A percentile compares a stretch with the other conserved stretches of the same genome.
Evolutionary conservation across 169 alveolate species (phyloP).

Genomic region (Eimeria maxima): DNA sequence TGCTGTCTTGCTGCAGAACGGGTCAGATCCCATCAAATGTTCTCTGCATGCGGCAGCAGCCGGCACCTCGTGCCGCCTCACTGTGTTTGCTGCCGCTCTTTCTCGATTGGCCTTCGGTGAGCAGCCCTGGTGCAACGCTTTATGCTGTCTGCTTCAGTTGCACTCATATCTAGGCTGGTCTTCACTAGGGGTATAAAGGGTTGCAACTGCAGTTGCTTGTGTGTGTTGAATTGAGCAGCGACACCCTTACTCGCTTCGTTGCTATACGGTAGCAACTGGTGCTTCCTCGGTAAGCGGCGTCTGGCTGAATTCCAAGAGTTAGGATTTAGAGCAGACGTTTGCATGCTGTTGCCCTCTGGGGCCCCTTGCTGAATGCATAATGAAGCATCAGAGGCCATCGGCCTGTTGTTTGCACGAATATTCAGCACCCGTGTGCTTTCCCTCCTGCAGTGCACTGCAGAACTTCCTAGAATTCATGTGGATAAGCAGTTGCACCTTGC

Average conservation of each 20-base stretch:
- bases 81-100: constrained; percentile 64
- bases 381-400: not conserved
- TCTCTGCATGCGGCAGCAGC: constrained; percentile 75
- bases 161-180: not conserved
- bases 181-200: not conserved
- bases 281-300: constrained; percentile 46
- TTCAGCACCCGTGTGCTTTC: too few species aligned
- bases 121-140: not conserved
- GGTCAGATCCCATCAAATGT: constrained; percentile 43
- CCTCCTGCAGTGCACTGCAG: too few species aligned
- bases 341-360: not conserved
- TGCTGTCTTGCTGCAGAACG: constrained; percentile 38
- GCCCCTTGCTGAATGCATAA: not conserved
- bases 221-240: constrained; percentile 19
- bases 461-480: not conserved
- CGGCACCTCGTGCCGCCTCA: constrained; percentile 72
- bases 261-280: constrained; percentile 48
- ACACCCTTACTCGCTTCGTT: constrained; percentile 36
- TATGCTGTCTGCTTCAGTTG: not conserved
- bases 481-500: not conserved
- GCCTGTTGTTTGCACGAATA: too few species aligned
- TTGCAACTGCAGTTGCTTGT: not conserved
- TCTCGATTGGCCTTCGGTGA: constrained; percentile 63
- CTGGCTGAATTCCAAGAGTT: not conserved
- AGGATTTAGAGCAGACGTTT: not conserved